Conservation (phyloP, 305 asterid species). For the Rubia tinctorum region DNA sequence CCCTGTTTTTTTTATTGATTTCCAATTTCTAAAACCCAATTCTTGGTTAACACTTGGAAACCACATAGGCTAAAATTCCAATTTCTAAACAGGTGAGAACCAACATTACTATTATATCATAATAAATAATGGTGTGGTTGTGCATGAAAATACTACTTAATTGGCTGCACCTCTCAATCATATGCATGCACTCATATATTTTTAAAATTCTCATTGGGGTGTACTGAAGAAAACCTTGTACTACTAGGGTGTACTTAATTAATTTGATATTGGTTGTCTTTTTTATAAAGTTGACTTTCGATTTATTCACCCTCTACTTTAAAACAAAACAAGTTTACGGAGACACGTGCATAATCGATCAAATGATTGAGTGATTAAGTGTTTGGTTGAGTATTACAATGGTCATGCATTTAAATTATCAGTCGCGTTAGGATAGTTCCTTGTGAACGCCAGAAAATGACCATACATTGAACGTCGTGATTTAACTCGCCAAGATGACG, state of each 20-base stretch:
- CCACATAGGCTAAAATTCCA: background rate
- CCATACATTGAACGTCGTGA: too few species aligned
- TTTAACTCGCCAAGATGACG: too few species aligned
- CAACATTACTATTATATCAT: background rate
- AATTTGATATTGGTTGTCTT: background rate
- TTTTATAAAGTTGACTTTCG: too few species aligned
- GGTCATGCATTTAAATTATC: too few species aligned
- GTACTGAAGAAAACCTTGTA: background rate
- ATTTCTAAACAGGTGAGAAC: background rate
- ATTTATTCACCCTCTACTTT: too few species aligned
- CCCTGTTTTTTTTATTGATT: background rate
- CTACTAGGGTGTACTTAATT: background rate
- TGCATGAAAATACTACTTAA: background rate
- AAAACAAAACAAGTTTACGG: too few species aligned
- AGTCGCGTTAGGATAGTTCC: too few species aligned
- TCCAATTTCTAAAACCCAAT: conserved; percentile 4
- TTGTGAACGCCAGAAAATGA: too few species aligned
- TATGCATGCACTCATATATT: background rate
- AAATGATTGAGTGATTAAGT: too few species aligned
- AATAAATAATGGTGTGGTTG: background rate
- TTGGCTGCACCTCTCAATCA: conserved; percentile 13
- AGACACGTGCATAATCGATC: too few species aligned
- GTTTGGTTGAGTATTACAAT: too few species aligned
- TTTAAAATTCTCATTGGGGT: background rate
- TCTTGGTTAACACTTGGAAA: conserved; percentile 6